Conservation (phyloP, 2,329 filamentous ascomycete species). For the Orbilia javanica region DNA sequence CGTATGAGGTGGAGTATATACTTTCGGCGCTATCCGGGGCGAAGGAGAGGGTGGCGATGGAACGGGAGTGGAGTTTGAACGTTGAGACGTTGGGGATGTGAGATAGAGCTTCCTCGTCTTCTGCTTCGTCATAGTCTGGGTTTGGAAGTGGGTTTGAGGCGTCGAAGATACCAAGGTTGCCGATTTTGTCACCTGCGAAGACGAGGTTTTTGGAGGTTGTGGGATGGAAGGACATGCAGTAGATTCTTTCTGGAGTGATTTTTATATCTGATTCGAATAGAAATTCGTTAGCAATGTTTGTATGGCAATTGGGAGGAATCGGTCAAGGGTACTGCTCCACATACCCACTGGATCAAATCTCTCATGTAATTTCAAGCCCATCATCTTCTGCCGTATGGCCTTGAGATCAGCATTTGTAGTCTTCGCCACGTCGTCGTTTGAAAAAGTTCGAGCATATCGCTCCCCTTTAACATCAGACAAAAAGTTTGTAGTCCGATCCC, state of each 20-base stretch:
- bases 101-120: conserved; percentile 72
- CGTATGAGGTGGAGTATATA: conserved; percentile 89
- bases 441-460: conserved; percentile 86
- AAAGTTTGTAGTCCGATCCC: conserved; percentile 76
- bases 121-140: conserved; percentile 69
- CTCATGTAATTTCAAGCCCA: conserved; percentile 81
- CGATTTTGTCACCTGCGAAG: conserved; percentile 88
- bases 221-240: conserved; percentile 89
- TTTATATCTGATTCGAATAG: conserved; percentile 78
- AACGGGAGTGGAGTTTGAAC: conserved; percentile 89
- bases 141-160: conserved; percentile 69
- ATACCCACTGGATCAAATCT: conserved; percentile 83
- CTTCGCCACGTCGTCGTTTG: conserved; percentile 82
- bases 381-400: conserved; percentile 81
- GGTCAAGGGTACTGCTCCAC: conserved; percentile 61
- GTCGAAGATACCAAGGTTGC: conserved; percentile 90
- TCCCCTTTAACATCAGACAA: conserved; percentile 71
- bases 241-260: conserved; percentile 87
- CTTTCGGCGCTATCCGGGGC: conserved; percentile 78
- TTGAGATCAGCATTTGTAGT: conserved; percentile 82
- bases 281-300: not conserved
- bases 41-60: conserved; percentile 86
- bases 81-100: conserved; percentile 81
- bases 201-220: conserved; percentile 86
- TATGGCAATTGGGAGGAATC: not conserved